Percentiles rank a stretch among this genome's conserved stretches.
phyloP scores from a whole-genome alignment of 352 stramenopile species.

The Pythium coloratum region DNA sequence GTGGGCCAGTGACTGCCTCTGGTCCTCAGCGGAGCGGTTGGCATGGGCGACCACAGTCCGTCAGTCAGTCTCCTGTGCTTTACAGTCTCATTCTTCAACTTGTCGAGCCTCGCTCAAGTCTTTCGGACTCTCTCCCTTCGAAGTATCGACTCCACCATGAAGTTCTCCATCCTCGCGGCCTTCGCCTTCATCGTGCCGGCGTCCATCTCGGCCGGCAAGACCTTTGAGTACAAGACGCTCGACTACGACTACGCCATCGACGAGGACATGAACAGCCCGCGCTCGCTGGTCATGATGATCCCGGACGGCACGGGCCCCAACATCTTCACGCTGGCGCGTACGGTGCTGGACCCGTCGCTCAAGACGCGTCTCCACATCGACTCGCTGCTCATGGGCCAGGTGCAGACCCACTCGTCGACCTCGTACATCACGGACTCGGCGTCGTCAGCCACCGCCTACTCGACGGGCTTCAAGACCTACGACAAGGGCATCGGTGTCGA shows the following conservation, averaged over 20 bases:
- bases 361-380: slow-evolving; percentile 64
- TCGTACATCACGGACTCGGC: slow-evolving; percentile 74
- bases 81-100: slow-evolving; percentile 21
- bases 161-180: slow-evolving; percentile 35
- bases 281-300: slow-evolving; percentile 77
- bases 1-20: not conserved
- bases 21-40: no score
- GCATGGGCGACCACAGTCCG: no score
- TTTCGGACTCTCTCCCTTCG: not conserved
- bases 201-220: slow-evolving; percentile 24
- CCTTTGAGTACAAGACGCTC: slow-evolving; percentile 64
- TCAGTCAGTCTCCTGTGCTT: not conserved
- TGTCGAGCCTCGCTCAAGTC: slow-evolving; percentile 15
- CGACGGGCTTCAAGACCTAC: slow-evolving; percentile 70
- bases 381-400: slow-evolving; percentile 47
- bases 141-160: slow-evolving; percentile 30
- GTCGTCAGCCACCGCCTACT: slow-evolving; percentile 51
- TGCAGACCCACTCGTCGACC: slow-evolving; percentile 63
- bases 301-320: slow-evolving; percentile 64
- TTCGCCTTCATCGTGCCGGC: slow-evolving; percentile 29
- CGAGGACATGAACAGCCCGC: slow-evolving; percentile 39
- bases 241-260: slow-evolving; percentile 64
- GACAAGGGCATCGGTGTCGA: slow-evolving; percentile 59
- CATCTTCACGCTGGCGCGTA: slow-evolving; percentile 59
- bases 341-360: slow-evolving; percentile 51